These are phyloP conservation scores for Yamadazyma paraphyllophila DNA, from an alignment of 805 yeast species.

Conservation along the genomic window DNA sequence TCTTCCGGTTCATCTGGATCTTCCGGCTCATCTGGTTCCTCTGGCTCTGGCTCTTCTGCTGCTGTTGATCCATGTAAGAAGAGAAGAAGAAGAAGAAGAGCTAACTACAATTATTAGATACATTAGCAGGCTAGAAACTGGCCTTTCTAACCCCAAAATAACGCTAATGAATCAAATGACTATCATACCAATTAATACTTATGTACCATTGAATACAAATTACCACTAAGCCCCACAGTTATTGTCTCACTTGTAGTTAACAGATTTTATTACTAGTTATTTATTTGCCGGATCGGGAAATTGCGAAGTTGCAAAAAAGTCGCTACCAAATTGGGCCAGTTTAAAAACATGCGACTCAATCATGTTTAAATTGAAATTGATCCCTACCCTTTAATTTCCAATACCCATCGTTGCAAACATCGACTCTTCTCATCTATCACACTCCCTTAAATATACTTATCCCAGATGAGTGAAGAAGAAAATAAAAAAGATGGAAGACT, in stretches of 20 bases:
- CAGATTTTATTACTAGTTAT: neutral
- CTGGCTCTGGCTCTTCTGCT: neutral
- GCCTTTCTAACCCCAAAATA: neutral
- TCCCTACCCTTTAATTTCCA: neutral
- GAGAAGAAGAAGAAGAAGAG: constrained; percentile 32
- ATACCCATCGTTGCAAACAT: constrained; percentile 1
- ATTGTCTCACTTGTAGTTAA: too few relatives aligned
- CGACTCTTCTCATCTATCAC: neutral
- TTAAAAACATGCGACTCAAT: neutral
- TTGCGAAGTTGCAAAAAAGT: constrained; percentile 3
- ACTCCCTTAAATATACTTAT: neutral
- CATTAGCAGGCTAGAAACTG: neutral
- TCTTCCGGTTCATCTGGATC: constrained; percentile 5
- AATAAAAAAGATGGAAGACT: neutral
- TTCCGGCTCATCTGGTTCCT: neutral
- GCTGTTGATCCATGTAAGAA: constrained; percentile 25
- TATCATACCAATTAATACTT: constrained; percentile 8
- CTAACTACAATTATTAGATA: constrained; percentile 15
- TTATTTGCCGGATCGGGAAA: neutral
- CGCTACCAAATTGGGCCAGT: neutral
- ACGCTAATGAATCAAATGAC: constrained; percentile 3
- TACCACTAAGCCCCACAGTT: neutral
- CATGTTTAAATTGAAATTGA: neutral
- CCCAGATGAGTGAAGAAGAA: neutral
- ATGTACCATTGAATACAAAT: constrained; percentile 3